Evolutionary conservation across 192 early-diverging fungal genomes (phyloP).

Genomic region (Phlyctochytrium planicorne): DNA sequence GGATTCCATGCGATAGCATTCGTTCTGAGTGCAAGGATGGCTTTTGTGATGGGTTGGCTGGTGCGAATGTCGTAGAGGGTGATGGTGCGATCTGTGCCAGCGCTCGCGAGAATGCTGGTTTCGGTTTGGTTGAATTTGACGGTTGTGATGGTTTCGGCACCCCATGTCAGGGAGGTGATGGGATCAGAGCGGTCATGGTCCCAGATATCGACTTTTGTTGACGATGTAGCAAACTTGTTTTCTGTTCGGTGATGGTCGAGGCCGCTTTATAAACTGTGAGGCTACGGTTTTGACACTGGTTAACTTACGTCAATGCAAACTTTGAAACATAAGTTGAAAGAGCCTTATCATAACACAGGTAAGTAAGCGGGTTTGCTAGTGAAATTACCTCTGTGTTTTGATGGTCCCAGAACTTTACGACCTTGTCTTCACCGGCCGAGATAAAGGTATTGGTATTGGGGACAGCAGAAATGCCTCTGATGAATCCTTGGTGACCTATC

Average conservation of each 20-base stretch:
- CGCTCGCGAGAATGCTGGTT: constrained; percentile 86
- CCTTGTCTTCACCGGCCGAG: constrained; percentile 92
- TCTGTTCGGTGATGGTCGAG: constrained; percentile 89
- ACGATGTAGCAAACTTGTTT: constrained; percentile 85
- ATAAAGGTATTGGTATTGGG: constrained; percentile 71
- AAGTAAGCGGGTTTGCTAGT: too few species aligned
- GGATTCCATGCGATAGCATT: constrained; percentile 99
- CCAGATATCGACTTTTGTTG: constrained; percentile 89
- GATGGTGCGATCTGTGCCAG: constrained; percentile 91
- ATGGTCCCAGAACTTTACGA: constrained; percentile 89
- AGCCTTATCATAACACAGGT: too few species aligned
- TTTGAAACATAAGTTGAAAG: constrained; percentile 79
- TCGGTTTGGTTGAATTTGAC: constrained; percentile 98
- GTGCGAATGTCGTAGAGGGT: constrained; percentile 94
- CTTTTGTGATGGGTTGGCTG: constrained; percentile 79
- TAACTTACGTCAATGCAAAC: constrained; percentile 63
- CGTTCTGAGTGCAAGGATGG: constrained; percentile 72
- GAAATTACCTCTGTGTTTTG: too few species aligned
- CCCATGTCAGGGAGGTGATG: constrained; percentile 82
- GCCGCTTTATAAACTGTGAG: too few species aligned
- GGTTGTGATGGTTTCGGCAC: constrained; percentile 89
- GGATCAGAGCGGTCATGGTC: constrained; percentile 79
- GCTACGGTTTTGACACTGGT: too few species aligned
- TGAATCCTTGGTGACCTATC: constrained; percentile 76
- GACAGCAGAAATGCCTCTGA: constrained; percentile 78